Evolutionary conservation across 176 grass and related monocot genomes (phyloP), one percentile per base, ranked within the genome.

Genomic region (Lolium perenne): DNA sequence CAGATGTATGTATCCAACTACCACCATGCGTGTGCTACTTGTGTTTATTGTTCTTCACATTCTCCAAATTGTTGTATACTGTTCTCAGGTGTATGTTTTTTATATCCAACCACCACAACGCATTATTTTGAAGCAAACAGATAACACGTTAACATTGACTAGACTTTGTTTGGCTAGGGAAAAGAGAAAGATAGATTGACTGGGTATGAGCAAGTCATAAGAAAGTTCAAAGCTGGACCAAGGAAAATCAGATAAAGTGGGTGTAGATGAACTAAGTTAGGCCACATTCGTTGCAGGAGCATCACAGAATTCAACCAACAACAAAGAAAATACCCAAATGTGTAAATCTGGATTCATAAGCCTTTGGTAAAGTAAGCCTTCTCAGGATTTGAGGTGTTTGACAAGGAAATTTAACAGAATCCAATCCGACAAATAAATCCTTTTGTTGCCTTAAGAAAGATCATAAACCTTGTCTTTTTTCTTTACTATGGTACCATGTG

Each of bases 1-100:
- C 13, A 68, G 70, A 53, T 14, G 16, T 38, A 22, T 63, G 16
- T 83, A 51, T 71, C 0, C 82, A 89, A 22, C 68, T 29, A 71
- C 71, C 22, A 15, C 4, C 7, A 20, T 35, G 48, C 0, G 26
- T 76, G 72, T 7, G 47, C 47, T 75, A 10, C 47, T 26, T 29
- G 17, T 75, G 72, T 75, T 75, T 51, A 16, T 4, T 3, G 22
- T 16, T 51, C 46, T 74, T 74, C 21, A 50, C 12, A 29, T 51
- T 75, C 4, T 75, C 13, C 3, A 8, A 17, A 17, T 29, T 15
- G 50, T 29, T 41, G 41, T 51, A 49, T 20, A 29, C 61, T 22
- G 5, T n/a, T 43, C 66, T 16, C 8, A 68, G 40, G 45, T 29
- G 0, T 20, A 61, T 54, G 11, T 23, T 82, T 82, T 62, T 43